Evolutionary conservation across 108 stramenopile genomes (phyloP), one percentile per base, ranked within the genome.

Genomic region (Chaetoceros tenuissimus): DNA sequence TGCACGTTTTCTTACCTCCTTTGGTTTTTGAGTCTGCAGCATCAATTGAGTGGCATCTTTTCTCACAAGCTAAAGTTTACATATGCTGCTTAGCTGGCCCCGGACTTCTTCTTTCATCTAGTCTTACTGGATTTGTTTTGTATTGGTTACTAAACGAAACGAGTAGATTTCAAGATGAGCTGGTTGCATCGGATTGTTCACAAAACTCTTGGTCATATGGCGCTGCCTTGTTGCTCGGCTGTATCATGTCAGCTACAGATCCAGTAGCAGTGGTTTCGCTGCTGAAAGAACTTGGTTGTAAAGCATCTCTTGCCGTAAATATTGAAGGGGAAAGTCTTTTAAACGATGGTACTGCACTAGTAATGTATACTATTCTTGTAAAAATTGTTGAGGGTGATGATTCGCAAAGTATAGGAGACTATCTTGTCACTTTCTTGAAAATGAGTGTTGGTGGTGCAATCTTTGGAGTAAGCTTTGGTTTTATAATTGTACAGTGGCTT

Each of bases 201-300:
- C 23, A 51, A 2, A 18, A 50, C 17, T 30, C 31, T 5, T 67
- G 66, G 34, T 65, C 17, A 48, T 80, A 21, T 68, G 66, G 1
- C 57, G 60, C 60, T 60, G 58, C 51, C 75, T 29, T 78, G 56
- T 63, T 86, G 46, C 25, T 53, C 17, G 84, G 81, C 13, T 72
- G 78, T 19, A 75, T 86, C 25, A 53, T 80, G 24, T 59, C 64
- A n/a, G 84, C 84, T 3, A 86, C 81, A 1, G 84, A 86, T 45
- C 84, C 84, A 1, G 81, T 80, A 2, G 81, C 81, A 0, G 81
- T 86, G 16, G 75, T 77, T 1, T 62, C 71, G 19, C 51, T 75
- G 18, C 55, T 75, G 13, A 75, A 75, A 53, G 56, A 67, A 3
- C 31, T 67, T 25, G 66, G 66, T n/a, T 43, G 44, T 8, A 57